Conservation (phyloP, 257 asterid species). For the Capsicum pubescens region DNA sequence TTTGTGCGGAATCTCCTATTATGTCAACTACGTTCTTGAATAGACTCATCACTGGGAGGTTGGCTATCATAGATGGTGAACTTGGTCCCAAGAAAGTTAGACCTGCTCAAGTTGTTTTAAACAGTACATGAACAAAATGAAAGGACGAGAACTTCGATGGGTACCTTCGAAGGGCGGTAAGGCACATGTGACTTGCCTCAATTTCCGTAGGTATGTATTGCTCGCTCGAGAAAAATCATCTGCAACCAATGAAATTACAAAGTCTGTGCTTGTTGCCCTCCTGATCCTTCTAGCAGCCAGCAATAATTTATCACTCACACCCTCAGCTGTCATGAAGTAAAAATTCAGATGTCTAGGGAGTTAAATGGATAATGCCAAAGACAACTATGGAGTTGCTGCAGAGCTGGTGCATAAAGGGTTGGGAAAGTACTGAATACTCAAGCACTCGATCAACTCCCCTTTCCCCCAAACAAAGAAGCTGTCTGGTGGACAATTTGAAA, state of each 20-base stretch:
- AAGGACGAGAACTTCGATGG: not conserved
- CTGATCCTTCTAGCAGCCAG: conserved; percentile 45
- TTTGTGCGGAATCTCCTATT: conserved; percentile 33
- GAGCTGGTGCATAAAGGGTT: not conserved
- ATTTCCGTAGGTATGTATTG: conserved; percentile 38
- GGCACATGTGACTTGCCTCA: conserved; percentile 34
- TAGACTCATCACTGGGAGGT: conserved; percentile 27
- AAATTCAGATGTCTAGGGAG: not conserved
- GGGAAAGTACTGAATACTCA: not conserved
- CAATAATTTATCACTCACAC: conserved; percentile 37
- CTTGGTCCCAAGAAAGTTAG: conserved; percentile 46
- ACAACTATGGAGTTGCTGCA: conserved; percentile 6
- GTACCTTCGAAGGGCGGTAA: not conserved
- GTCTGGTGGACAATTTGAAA: not conserved
- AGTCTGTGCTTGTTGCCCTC: conserved; percentile 38
- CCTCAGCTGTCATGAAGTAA: conserved; percentile 31
- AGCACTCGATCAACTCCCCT: too few relatives aligned
- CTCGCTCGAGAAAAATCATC: conserved; percentile 45
- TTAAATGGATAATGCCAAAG: conserved; percentile 18
- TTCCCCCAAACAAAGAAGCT: too few relatives aligned
- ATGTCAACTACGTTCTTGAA: conserved; percentile 26
- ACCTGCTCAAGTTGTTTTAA: conserved; percentile 30
- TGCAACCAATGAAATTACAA: conserved; percentile 40
- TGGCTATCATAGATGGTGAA: conserved; percentile 38
- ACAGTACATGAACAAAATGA: not conserved